Evolutionary conservation across 2,329 filamentous ascomycete genomes (phyloP).

Genomic region (Colletotrichum tamarilloi): DNA sequence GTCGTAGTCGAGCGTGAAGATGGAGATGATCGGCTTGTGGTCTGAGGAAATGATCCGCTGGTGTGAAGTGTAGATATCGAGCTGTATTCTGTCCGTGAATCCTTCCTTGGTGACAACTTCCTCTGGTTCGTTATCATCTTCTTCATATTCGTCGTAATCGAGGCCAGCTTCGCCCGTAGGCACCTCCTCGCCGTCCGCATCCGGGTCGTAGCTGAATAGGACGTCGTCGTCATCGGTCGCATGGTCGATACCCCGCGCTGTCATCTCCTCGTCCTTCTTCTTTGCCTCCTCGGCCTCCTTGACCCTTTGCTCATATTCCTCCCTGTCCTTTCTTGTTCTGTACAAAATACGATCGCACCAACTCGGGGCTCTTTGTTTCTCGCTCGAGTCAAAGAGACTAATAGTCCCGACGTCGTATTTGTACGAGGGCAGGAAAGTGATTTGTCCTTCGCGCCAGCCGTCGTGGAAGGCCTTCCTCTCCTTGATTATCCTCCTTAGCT

Average conservation of each 20-base stretch:
- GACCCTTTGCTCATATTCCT: slow-evolving; percentile 71
- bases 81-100: slow-evolving; percentile 62
- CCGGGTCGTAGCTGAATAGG: slow-evolving; percentile 90
- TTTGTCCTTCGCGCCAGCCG: slow-evolving; percentile 90
- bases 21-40: slow-evolving; percentile 89
- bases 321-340: slow-evolving; percentile 77
- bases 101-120: slow-evolving; percentile 68
- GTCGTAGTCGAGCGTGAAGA: slow-evolving; percentile 88
- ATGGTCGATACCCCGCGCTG: slow-evolving; percentile 78
- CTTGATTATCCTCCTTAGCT: slow-evolving; percentile 80
- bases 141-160: slow-evolving; percentile 71
- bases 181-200: slow-evolving; percentile 71
- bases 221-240: slow-evolving; percentile 83
- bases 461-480: slow-evolving; percentile 86
- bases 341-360: slow-evolving; percentile 98
- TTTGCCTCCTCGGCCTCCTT: slow-evolving; percentile 74
- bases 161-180: slow-evolving; percentile 53
- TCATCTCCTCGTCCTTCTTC: slow-evolving; percentile 87
- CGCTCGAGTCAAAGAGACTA: slow-evolving; percentile 92
- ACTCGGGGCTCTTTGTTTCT: slow-evolving; percentile 91
- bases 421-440: slow-evolving; percentile 92
- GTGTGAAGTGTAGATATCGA: slow-evolving; percentile 83
- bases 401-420: slow-evolving; percentile 98
- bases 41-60: slow-evolving; percentile 93
- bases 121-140: slow-evolving; percentile 57